Base-by-base conservation (phyloP, 352 stramenopile genomes). In the Pythium phragmitis region DNA sequence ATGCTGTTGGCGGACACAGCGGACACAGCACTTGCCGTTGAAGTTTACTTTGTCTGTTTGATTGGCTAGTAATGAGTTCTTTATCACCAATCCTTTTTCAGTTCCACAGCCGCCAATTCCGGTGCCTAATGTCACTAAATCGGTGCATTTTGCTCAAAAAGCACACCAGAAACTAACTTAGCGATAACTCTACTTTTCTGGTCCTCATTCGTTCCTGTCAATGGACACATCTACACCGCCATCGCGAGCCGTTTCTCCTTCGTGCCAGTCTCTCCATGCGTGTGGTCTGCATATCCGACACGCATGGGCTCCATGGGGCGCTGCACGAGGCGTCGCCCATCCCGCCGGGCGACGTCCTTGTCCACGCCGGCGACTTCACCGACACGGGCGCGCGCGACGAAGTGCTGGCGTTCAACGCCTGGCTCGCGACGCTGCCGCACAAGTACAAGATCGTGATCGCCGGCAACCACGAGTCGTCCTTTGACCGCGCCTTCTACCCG, bases 281-380 rank as follows among this genome's bases (percentile, higher is more conserved):
- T 33, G 74, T 93, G 9, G 84, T 91, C 28, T 87, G 78, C 62
- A 73, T 91, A 52, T 93, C 84, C 14, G 84, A 93, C 69, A 93
- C 84, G 36, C 84, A 93, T 60, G 79, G 77, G 39, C 74, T 88
- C 37, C 84, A 91, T 56, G 73, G 80, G 2, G 71, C 74, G 41
- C 74, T 98, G 77, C 80, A 66, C 8, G 61, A 53, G 33, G 58
- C 36, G 46, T 46, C 51, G 28, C 65, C 53, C 39, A 74, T 91
- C n/a, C 80, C 85, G 0, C 66, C 77, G 47, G 82, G 95, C 61
- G 86, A 93, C 60, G 87, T 97, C 52, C 68, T 97, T 23, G 74
- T 98, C 30, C 88, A 96, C 50, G 89, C 96, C 48, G 82, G 82
- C 21, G 91, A 98, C 77, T 91, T 98, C 48, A 89, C 82, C 34